Conservation (phyloP, 208 protist species). For the Acanthamoeba lugdunensis region DNA sequence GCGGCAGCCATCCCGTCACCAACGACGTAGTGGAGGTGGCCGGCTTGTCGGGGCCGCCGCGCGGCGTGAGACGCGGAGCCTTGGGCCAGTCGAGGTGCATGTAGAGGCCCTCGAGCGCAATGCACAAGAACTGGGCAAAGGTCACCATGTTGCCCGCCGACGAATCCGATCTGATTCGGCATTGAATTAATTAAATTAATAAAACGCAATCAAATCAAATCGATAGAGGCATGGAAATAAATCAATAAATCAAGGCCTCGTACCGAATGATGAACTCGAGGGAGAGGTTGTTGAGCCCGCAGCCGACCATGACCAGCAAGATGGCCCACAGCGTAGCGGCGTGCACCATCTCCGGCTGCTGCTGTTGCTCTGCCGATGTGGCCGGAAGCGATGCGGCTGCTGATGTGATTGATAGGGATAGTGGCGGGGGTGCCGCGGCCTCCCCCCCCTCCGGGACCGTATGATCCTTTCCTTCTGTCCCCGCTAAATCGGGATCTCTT, state of each 20-base stretch:
- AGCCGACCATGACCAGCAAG: conserved; percentile 58
- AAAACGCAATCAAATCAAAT: background rate
- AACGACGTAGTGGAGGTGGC: background rate
- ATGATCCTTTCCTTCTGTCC: too few species aligned
- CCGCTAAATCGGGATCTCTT: too few species aligned
- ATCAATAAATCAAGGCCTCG: background rate
- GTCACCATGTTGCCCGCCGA: conserved; percentile 58
- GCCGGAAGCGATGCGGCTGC: too few species aligned
- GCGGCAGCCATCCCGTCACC: background rate
- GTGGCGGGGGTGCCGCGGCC: too few species aligned
- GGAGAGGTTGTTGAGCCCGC: conserved; percentile 67
- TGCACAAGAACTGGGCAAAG: conserved; percentile 64
- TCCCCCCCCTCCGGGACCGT: too few species aligned
- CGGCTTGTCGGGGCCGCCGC: background rate
- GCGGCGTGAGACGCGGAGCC: background rate
- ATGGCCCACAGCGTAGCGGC: conserved; percentile 2
- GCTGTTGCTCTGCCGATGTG: too few species aligned
- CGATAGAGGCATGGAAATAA: background rate
- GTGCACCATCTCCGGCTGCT: too few species aligned
- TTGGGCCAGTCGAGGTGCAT: conserved; percentile 37
- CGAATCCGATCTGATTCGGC: background rate
- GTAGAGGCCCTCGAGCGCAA: conserved; percentile 57
- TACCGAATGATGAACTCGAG: conserved; percentile 69
- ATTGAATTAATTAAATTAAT: background rate
- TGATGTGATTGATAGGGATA: too few species aligned